Base-by-base conservation (phyloP, 2,329 filamentous ascomycete species). In the Curvularia lunata region DNA sequence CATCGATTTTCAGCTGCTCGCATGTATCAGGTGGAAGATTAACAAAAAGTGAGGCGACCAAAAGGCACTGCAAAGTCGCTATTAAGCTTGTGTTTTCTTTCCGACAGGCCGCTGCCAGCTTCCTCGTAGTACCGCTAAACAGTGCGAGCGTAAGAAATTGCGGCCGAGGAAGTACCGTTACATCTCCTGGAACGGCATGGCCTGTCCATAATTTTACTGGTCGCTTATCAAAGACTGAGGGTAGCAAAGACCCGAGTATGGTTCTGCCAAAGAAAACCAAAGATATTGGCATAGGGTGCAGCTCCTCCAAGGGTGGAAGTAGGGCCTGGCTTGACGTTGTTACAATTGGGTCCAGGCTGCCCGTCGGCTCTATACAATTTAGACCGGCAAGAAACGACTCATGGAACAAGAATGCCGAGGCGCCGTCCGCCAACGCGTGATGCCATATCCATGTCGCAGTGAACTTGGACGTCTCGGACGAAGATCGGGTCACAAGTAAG, bases 361-460 rank as follows among this genome's bases (percentile, higher is more conserved):
- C 16, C 1, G 51, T 21, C 18, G 18, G 12, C 19, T 37, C 5
- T 10, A 18, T 3, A 21, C 21, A 18, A 30, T 64, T 59, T 12
- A 83, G 58, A 4, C 77, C 78, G 5, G 65, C 61, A 4, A 78
- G 71, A 37, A 84, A 80, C 0, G 74, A 69, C 8, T 71, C 64
- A 53, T 83, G 81, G 58, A 83, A 83, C 0, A 78, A 71, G 27
- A 80, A 74, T 0, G 78, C 80, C 0, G 80, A 81, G 8, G 67
- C 68, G 1, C 81, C 81, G 61, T 84, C 82, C 2, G 77, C 78
- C 48, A 83, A 70, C 2, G 77, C 78, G 68, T 83, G 82, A 54
- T 84, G 82, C 59, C 75, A 82, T 9, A 82, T 70, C 67, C 81
- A 83, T 2, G 67, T 68, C 1, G 76, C 78, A 0, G 79, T 80